Evolutionary conservation across 2,329 filamentous ascomycete species (phyloP).

Genomic region (Lasiodiplodia citricola): DNA sequence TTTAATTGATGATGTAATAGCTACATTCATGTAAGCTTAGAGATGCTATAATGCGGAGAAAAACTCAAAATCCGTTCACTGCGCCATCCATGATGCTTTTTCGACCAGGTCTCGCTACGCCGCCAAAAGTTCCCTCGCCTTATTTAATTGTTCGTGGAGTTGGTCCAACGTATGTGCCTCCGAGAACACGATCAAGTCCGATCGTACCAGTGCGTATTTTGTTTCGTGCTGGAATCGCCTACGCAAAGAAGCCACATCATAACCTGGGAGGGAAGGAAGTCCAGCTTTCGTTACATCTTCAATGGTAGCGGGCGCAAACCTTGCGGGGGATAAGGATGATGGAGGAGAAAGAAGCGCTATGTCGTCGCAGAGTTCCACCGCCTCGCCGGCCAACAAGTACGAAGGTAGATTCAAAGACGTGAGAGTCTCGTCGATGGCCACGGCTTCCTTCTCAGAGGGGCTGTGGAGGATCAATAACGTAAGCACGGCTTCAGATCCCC

Average conservation of each 20-base stretch:
- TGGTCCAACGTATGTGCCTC: neutral
- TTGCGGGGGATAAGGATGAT: neutral
- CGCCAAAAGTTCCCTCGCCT: neutral
- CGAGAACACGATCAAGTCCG: slow-evolving; percentile 1
- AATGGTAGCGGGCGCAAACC: neutral
- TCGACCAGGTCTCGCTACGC: neutral
- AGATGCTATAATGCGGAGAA: neutral
- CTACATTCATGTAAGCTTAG: neutral
- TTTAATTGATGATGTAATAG: neutral
- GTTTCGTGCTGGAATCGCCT: neutral
- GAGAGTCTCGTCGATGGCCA: neutral
- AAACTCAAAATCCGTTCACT: neutral
- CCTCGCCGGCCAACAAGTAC: neutral
- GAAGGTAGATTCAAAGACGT: neutral
- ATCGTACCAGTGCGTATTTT: neutral
- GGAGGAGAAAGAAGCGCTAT: neutral
- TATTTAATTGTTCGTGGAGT: neutral
- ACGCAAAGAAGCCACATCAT: neutral
- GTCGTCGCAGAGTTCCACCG: neutral
- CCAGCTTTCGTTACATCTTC: neutral
- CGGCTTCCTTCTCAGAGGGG: neutral
- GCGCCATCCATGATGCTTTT: neutral
- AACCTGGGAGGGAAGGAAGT: neutral
- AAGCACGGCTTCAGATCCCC: neutral
- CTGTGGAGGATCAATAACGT: neutral